Percentiles rank a stretch among this genome's conserved stretches.
These are phyloP conservation scores for Plantago elongata DNA, from an alignment of 257 asterid species.

Conservation along the genomic window DNA sequence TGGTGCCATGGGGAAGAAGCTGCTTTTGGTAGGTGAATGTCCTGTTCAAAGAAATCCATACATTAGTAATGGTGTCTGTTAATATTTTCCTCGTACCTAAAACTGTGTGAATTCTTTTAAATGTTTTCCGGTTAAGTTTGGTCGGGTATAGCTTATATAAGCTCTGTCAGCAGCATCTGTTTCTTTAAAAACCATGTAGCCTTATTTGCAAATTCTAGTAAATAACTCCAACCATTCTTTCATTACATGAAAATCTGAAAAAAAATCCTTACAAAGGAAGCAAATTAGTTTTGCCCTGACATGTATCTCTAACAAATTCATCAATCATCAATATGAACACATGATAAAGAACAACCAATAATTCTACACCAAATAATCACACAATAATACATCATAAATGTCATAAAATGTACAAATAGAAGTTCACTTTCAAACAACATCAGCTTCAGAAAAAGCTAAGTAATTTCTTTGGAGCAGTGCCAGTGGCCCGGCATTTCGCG, in stretches of 20 bases:
- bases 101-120: too few species aligned
- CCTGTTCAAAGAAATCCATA: not conserved
- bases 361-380: conserved; percentile 37
- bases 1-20: not conserved
- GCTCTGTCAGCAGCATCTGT: not conserved
- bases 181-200: not conserved
- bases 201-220: not conserved
- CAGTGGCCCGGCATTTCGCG: conserved; percentile 84
- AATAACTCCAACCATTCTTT: not conserved
- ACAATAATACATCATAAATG: conserved; percentile 24
- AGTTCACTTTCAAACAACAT: conserved; percentile 16
- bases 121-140: too few species aligned
- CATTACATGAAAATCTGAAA: conserved; percentile 11
- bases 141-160: too few species aligned
- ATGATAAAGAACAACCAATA: conserved; percentile 25
- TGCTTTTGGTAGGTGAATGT: not conserved
- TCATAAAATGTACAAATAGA: conserved; percentile 31
- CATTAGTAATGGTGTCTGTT: not conserved
- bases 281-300: not conserved
- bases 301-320: conserved; percentile 26
- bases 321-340: conserved; percentile 47
- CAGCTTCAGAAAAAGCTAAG: conserved; percentile 64
- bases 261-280: conserved; percentile 15
- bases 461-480: conserved; percentile 76
- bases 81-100: not conserved